These are phyloP conservation scores for Austropuccinia psidii DNA, from an alignment of 1,284 basidiomycete species.

Conservation along the genomic window DNA sequence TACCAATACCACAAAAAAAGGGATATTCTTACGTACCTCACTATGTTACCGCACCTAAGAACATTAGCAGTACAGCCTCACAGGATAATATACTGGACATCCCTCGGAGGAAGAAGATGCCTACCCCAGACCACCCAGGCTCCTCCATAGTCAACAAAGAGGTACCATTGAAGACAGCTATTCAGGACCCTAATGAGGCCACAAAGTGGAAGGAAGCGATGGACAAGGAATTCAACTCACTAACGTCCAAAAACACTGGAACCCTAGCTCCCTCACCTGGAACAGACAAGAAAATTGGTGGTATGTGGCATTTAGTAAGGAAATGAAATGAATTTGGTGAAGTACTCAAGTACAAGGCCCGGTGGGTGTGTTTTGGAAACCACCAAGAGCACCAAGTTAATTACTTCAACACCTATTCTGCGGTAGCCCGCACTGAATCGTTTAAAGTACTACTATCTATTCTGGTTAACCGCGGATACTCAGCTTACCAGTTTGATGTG, in stretches of 20 bases:
- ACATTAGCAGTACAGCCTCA: too few relatives aligned
- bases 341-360: background rate
- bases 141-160: too few relatives aligned
- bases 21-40: too few relatives aligned
- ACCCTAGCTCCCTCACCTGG: background rate
- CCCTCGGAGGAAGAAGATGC: too few relatives aligned
- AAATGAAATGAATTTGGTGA: constrained; percentile 7
- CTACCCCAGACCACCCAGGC: too few relatives aligned
- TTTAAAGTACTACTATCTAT: background rate
- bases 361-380: constrained; percentile 9
- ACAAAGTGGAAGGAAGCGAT: background rate
- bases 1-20: too few relatives aligned
- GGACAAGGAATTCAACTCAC: background rate
- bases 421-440: background rate
- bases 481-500: background rate
- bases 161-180: background rate
- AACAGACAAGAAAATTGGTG: constrained; percentile 3
- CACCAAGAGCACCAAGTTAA: background rate
- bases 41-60: too few relatives aligned
- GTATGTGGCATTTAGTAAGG: background rate
- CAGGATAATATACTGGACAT: too few relatives aligned
- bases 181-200: background rate
- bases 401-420: constrained; percentile 3
- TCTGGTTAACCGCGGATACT: background rate
- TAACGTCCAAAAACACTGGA: background rate